Conservation (phyloP, 2,329 filamentous ascomycete species). For the Paraphoma sp. region DNA sequence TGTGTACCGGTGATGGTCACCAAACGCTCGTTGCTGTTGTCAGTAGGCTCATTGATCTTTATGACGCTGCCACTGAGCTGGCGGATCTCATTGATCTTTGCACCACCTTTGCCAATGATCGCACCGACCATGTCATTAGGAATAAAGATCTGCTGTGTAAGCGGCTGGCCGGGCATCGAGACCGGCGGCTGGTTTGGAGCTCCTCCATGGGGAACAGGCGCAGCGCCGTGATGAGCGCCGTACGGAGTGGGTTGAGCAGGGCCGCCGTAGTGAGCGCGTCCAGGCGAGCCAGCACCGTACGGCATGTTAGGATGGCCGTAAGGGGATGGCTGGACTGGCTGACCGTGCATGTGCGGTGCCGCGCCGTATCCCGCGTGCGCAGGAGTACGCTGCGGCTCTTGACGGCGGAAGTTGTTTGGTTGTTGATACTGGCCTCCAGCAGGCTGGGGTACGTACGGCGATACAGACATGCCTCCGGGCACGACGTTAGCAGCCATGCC, state of each 20-base stretch:
- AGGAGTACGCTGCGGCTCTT: conserved; percentile 73
- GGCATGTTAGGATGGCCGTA: conserved; percentile 70
- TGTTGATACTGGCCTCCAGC: conserved; percentile 93
- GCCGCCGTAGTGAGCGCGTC: conserved; percentile 75
- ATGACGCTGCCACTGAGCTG: conserved; percentile 97
- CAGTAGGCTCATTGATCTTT: conserved; percentile 99
- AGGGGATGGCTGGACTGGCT: conserved; percentile 53
- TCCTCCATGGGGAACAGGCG: conserved; percentile 66
- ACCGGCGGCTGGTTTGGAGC: conserved; percentile 72
- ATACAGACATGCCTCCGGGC: conserved; percentile 97
- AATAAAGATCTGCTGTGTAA: conserved; percentile 99
- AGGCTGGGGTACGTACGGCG: conserved; percentile 95
- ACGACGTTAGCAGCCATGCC: conserved; percentile 92
- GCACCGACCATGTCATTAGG: conserved; percentile 99
- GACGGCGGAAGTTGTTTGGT: conserved; percentile 82
- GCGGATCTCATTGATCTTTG: conserved; percentile 99
- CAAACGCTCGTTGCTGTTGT: conserved; percentile 97
- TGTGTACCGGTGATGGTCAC: conserved; percentile 98
- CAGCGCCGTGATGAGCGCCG: conserved; percentile 63
- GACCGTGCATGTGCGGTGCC: conserved; percentile 73
- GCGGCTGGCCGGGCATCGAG: conserved; percentile 73
- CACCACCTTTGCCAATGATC: conserved; percentile 97
- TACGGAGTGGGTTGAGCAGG: conserved; percentile 75
- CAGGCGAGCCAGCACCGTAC: conserved; percentile 76
- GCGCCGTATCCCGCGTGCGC: conserved; percentile 70